Evolutionary conservation across 83 land plant genomes (phyloP), one percentile per base, ranked within the genome.

Genomic region (Picea abies): DNA sequence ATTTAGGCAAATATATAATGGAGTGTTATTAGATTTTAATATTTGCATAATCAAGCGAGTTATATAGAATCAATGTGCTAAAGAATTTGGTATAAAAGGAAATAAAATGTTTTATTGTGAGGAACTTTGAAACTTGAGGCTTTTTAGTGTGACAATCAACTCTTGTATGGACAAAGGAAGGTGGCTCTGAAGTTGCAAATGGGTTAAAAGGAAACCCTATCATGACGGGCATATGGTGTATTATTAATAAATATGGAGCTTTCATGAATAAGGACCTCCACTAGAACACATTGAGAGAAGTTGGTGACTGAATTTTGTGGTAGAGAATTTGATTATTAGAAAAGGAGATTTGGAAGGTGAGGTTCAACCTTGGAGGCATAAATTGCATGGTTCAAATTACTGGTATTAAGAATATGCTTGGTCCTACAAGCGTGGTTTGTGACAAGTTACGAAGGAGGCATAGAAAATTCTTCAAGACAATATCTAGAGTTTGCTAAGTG

Each of bases 251-350:
- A 5, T 88, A 76, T 56, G 93, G 95, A 2, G 91, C 82, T 81
- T 91, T 93, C 84, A 85, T 81, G 80, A 87, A 90, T 83, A 88
- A 88, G 85, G 89, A 86, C 65, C 79, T 91, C 37, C 91, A 89
- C 64, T 76, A 47, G 49, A 87, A 84, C 35, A 73, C 89, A 16
- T 90, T 91, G 14, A 76, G 82, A 7, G 91, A 85, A 65, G 88
- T 85, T 29, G 65, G 90, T 20, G 61, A 79, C 71, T 82, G 82
- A 52, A 88, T 93, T 79, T 35, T 93, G 62, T 65, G 87, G 79
- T 91, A 92, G 94, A 81, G 91, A 39, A 84, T 93, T 35, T 89
- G 85, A 83, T 83, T 89, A 69, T 35, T 93, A 75, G 96, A 93
- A 83, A 90, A 78, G 83, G 93, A 89, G 58, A 90, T 93, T 71